Base-by-base conservation (phyloP, 768 basidiomycete species). In the Xerocomellus chrysenteron region DNA sequence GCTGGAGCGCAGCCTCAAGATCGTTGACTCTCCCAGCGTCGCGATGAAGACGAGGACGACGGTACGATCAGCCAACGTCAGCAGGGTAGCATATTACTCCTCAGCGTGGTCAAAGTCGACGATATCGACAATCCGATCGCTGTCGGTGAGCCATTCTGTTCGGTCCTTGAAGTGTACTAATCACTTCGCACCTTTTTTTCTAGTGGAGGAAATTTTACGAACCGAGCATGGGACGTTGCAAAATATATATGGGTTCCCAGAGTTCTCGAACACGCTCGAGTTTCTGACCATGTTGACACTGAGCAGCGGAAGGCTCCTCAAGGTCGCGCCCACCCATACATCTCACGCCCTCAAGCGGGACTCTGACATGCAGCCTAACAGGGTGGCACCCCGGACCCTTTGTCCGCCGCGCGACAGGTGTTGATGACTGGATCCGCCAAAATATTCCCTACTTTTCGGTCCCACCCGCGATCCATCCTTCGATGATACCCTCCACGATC, bases 1-100 rank as follows among this genome's bases (percentile, higher is more conserved):
- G 59, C 79, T 99, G 4, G 96, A 98, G 71, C 90, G 94, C 43
- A 93, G 94, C 1, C 81, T 98, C 66, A 85, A 88, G 54, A 87
- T 98, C 36, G 81, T 98, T 6, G 96, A 98, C 73, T 97, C 94
- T 39, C 96, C 96, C 1, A 96, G 96, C 58, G 94, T 98, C 19
- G 90, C 62, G 92, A 94, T 57, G 91, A 93, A 54, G 85, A 90
- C 54, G 80, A 85, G 47, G 68, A 78, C 47, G 73, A 78, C 49
- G 72, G 68, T 36, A 60, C 82, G 72, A 72, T 73, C 45, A 75
- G 70, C 21, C 84, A 83, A 52, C 78, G 79, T 24, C 70, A 68
- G 26, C 77, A 72, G 51, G 74, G 72, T 5, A 87, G 85, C 63
- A 78, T 95, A 14, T 78, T 21, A 21, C 21, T 97, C 10, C 78